These are phyloP conservation scores for Colletotrichum sublineola DNA, from an alignment of 2,329 filamentous ascomycete species.

Conservation along the genomic window DNA sequence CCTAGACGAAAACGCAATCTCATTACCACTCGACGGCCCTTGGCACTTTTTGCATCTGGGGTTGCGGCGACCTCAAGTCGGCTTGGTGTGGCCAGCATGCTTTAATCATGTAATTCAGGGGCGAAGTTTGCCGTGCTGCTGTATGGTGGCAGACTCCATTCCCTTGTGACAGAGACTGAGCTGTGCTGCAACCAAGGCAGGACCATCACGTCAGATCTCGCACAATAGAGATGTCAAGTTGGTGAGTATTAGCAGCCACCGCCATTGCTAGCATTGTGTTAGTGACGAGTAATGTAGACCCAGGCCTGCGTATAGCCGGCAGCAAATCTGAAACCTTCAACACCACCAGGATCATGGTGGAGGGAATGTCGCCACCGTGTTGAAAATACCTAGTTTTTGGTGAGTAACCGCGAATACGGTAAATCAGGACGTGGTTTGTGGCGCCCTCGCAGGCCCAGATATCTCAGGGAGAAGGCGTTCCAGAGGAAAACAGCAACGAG, in stretches of 20 bases:
- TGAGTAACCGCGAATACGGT: neutral
- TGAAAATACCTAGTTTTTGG: neutral
- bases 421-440: neutral
- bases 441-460: too few relatives aligned
- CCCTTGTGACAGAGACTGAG: neutral
- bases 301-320: neutral
- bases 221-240: neutral
- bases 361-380: neutral
- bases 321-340: neutral
- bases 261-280: neutral
- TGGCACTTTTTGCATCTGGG: neutral
- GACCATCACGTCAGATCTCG: neutral
- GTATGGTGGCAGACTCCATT: neutral
- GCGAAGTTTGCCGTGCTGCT: neutral
- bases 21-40: neutral
- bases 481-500: too few relatives aligned
- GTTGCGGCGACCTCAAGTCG: neutral
- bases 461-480: too few relatives aligned
- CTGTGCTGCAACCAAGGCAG: neutral
- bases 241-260: neutral
- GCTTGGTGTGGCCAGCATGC: neutral
- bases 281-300: neutral
- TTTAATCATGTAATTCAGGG: neutral
- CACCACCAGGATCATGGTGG: neutral
- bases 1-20: slow-evolving; percentile 13